A percentile compares a stretch with the other conserved stretches of the same genome.
Conservation (phyloP, 2,329 filamentous ascomycete genomes). For the Monilinia fructigena region DNA sequence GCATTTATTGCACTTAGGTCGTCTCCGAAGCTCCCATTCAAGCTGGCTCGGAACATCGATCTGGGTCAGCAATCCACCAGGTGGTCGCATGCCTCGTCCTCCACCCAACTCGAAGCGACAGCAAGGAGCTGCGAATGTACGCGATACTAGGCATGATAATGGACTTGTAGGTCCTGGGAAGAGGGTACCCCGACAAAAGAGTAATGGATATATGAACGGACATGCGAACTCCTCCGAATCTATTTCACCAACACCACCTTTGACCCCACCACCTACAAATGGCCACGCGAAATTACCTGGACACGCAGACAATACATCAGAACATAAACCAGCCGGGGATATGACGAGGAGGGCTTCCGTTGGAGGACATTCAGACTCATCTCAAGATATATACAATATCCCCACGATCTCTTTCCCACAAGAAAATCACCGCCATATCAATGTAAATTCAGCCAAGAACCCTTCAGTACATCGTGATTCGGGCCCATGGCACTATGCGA, state of each 20-base stretch:
- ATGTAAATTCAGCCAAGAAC: conserved; percentile 68
- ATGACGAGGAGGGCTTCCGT: conserved; percentile 50
- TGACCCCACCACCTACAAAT: conserved; percentile 43
- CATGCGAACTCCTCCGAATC: conserved; percentile 44
- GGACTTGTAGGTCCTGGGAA: conserved; percentile 77
- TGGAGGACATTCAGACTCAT: conserved; percentile 55
- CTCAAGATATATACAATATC: conserved; percentile 49
- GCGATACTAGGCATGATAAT: conserved; percentile 81
- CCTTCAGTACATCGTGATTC: conserved; percentile 67
- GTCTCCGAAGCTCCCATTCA: conserved; percentile 24
- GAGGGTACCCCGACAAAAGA: conserved; percentile 55
- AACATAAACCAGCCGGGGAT: conserved; percentile 42
- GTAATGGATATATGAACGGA: conserved; percentile 54
- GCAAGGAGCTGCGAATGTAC: conserved; percentile 55
- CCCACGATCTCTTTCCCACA: conserved; percentile 44
- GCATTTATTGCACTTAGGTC: conserved; percentile 2
- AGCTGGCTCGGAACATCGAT: conserved; percentile 40
- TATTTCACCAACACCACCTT: conserved; percentile 41
- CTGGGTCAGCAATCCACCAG: conserved; percentile 38
- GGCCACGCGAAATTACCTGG: conserved; percentile 35
- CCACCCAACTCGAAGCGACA: conserved; percentile 40
- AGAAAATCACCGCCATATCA: conserved; percentile 62
- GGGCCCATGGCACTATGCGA: conserved; percentile 72
- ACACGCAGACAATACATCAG: conserved; percentile 32
- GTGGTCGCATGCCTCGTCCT: conserved; percentile 41